Evolutionary conservation across 1,284 basidiomycete genomes (phyloP).

Genomic region (Fomitopsis pinicola): DNA sequence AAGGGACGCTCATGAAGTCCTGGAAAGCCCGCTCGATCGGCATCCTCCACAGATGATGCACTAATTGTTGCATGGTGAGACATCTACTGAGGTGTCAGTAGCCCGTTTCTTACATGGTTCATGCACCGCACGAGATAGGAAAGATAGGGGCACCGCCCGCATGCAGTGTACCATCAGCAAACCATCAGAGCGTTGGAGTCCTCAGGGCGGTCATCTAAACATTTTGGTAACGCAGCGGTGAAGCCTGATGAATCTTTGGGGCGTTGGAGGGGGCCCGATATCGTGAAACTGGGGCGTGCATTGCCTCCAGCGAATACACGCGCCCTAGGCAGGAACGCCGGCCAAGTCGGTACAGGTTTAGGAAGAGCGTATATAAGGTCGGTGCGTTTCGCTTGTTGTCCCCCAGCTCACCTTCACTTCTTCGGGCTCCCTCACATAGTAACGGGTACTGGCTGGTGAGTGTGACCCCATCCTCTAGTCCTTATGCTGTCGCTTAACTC

Average conservation of each 20-base stretch:
- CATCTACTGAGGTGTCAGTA: too few species aligned
- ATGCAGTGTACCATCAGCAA: too few species aligned
- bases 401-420: not conserved
- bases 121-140: not conserved
- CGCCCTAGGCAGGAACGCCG: too few species aligned
- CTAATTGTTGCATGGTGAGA: too few species aligned
- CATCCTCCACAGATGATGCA: too few species aligned
- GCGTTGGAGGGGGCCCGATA: too few species aligned
- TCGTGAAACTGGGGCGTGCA: not conserved
- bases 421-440: not conserved
- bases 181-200: not conserved
- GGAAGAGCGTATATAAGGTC: not conserved
- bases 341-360: too few species aligned
- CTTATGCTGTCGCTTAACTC: not conserved
- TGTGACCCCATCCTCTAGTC: not conserved
- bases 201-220: not conserved
- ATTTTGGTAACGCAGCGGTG: not conserved
- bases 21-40: too few species aligned
- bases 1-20: too few species aligned
- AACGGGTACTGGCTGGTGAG: not conserved
- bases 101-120: not conserved
- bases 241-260: not conserved
- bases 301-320: not conserved
- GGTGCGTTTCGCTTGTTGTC: not conserved
- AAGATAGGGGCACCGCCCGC: not conserved